These are phyloP conservation scores for Durotheca rogersii DNA, from an alignment of 495 filamentous ascomycete genomes.

Conservation along the genomic window DNA sequence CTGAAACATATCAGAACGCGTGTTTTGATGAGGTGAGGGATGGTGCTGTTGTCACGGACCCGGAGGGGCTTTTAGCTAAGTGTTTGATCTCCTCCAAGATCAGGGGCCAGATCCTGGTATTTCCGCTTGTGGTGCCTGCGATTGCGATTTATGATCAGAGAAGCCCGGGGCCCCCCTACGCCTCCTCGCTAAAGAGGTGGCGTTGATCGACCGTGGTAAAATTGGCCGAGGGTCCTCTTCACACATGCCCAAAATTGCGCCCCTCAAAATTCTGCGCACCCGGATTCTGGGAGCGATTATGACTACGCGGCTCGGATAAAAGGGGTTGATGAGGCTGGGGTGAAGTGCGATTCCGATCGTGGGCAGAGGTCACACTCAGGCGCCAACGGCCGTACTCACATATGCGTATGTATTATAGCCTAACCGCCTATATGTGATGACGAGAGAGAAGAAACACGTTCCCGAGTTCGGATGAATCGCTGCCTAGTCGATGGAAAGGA, in stretches of 20 bases:
- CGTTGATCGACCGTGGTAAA: constrained; percentile 23
- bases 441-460: background rate
- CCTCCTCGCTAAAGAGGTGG: constrained; percentile 18
- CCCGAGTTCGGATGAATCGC: background rate
- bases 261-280: constrained; percentile 13
- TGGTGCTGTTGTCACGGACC: constrained; percentile 24
- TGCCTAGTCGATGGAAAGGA: background rate
- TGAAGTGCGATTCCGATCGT: too few relatives aligned
- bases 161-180: constrained; percentile 14
- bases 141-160: constrained; percentile 26
- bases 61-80: constrained; percentile 24
- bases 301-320: too few relatives aligned
- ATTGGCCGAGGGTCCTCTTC: constrained; percentile 26
- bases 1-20: constrained; percentile 28
- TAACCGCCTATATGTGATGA: background rate
- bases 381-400: background rate
- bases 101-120: constrained; percentile 22
- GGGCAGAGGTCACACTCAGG: too few relatives aligned
- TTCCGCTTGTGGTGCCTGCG: constrained; percentile 29
- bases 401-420: background rate
- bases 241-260: constrained; percentile 12
- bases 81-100: constrained; percentile 31
- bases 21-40: constrained; percentile 29
- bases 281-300: constrained; percentile 6
- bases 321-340: too few relatives aligned